phyloP scores from a whole-genome alignment of 208 protist genomes.

The Tritrichomonas foetus region DNA sequence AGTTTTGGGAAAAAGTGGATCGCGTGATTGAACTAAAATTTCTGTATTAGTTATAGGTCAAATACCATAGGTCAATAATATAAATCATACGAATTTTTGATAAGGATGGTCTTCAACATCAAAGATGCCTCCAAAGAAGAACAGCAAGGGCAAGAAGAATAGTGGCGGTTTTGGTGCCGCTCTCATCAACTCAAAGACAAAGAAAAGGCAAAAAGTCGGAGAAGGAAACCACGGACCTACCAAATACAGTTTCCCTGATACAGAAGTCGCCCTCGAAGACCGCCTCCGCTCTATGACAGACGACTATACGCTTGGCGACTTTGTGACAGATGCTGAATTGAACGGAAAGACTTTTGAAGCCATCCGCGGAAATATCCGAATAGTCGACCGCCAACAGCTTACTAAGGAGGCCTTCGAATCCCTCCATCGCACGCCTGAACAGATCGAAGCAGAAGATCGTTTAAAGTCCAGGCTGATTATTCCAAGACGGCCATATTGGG shows the following conservation, averaged over 20 bases:
- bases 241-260: neutral
- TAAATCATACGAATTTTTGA: no score
- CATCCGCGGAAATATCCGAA: neutral
- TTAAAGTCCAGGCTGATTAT: neutral
- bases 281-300: neutral
- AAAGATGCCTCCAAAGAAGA: no score
- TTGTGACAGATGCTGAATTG: neutral
- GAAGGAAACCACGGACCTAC: slow-evolving; percentile 37
- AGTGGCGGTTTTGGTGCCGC: neutral
- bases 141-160: neutral
- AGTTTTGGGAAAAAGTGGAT: no score
- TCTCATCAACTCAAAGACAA: neutral
- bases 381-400: neutral
- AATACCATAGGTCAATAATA: no score
- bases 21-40: no score
- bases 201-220: neutral
- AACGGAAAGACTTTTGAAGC: slow-evolving; percentile 1
- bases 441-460: slow-evolving; percentile 1
- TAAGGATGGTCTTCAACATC: no score
- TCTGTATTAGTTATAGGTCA: no score
- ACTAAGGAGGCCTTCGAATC: neutral
- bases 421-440: neutral
- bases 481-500: slow-evolving; percentile 35
- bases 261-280: neutral
- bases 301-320: slow-evolving; percentile 29